Evolutionary conservation across 2,329 filamentous ascomycete species (phyloP), one percentile per base, ranked within the genome.

Genomic region (Diaporthe ampelina): DNA sequence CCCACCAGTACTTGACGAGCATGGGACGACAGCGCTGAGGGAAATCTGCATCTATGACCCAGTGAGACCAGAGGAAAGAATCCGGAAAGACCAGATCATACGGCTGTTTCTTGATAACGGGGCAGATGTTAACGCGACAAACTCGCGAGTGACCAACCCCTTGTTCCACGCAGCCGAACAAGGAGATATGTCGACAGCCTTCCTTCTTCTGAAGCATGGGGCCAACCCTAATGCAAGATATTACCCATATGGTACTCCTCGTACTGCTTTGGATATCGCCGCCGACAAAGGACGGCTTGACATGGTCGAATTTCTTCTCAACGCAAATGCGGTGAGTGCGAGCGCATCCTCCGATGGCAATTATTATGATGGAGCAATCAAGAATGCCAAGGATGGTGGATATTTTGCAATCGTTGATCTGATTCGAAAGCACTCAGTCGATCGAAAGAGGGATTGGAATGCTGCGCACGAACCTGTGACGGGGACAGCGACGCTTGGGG

Each of bases 291-390:
- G 73, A 0, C 24, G 70, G 13, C 21, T 75, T n/a, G 73, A 75
- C 43, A 67, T 75, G 57, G 70, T 57, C 4, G 43, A 70, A 10
- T 37, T 73, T 1, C 54, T 75, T 9, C 29, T 75, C n/a, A 75
- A 75, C 21, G 61, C 56, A 13, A 71, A 71, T 43, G 73, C 43
- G 4, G 5, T 54, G 4, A 73, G 70, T 32, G 13, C 2, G 2
- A 73, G 21, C 10, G 29, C 21, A 7, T 7, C 1, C 0, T 52
- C 40, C 8, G 37, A 59, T 4, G n/a, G n/a, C n/a, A n/a, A n/a
- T n/a, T n/a, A n/a, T n/a, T n/a, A n/a, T n/a, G n/a, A n/a, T n/a
- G n/a, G n/a, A n/a, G n/a, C n/a, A n/a, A n/a, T n/a, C n/a, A n/a
- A n/a, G n/a, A n/a, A n/a, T n/a, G n/a, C n/a, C n/a, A n/a, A n/a